These are phyloP conservation scores for Lactarius deliciosus DNA, from an alignment of 768 basidiomycete species.

Conservation along the genomic window DNA sequence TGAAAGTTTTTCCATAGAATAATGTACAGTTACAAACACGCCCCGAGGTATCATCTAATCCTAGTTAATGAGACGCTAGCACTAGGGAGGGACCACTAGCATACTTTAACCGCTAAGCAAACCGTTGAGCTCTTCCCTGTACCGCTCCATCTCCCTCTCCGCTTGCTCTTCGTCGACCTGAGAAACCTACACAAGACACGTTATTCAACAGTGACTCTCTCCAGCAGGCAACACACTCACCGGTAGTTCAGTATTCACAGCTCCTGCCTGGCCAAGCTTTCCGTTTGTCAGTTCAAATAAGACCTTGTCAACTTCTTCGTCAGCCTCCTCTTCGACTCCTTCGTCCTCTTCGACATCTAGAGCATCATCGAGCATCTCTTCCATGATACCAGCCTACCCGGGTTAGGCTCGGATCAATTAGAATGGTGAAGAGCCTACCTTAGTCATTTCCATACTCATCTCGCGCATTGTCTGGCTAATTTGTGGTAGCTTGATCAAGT, in stretches of 20 bases:
- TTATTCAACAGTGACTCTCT: neutral
- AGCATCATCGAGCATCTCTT: conserved; percentile 96
- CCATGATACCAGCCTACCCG: conserved; percentile 90
- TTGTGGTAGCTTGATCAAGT: conserved; percentile 88
- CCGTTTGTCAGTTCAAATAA: conserved; percentile 94
- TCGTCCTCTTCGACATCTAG: conserved; percentile 92
- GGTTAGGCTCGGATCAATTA: conserved; percentile 21
- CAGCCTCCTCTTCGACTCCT: conserved; percentile 94
- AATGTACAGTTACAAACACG: neutral
- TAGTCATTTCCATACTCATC: conserved; percentile 99
- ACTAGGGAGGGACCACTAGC: neutral
- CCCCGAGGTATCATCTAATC: neutral
- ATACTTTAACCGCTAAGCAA: conserved; percentile 60
- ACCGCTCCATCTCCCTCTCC: conserved; percentile 86
- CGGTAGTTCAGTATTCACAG: conserved; percentile 69
- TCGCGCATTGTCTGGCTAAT: conserved; percentile 91
- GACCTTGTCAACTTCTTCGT: conserved; percentile 96
- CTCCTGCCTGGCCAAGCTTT: conserved; percentile 84
- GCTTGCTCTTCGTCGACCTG: conserved; percentile 81
- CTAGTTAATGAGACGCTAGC: neutral
- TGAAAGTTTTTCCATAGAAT: neutral
- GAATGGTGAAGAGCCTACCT: conserved; percentile 47
- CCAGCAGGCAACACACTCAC: conserved; percentile 47
- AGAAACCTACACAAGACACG: conserved; percentile 42
- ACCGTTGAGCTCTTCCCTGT: conserved; percentile 86